Evolutionary conservation across 495 filamentous ascomycete genomes (phyloP), one percentile per base, ranked within the genome.

Genomic region (Aspergillus kassunensis): DNA sequence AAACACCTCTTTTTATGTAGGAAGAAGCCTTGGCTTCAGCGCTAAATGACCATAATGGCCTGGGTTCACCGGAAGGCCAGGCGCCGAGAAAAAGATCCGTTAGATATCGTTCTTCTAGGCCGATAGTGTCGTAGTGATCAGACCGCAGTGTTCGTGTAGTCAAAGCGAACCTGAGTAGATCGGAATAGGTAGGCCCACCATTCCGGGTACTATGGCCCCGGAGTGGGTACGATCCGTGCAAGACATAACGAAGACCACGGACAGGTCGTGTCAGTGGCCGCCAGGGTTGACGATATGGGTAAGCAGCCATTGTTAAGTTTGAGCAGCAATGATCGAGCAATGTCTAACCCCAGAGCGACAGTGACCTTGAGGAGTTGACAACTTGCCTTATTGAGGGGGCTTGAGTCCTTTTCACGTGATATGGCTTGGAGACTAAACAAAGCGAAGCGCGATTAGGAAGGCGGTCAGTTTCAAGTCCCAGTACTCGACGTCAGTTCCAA

Each of bases 111-210:
- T 57, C 55, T 16, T n/a, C n/a, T 55, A 24, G 0, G 35, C 30
- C 1, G 34, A 18, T 16, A 53, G 40, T 33, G n/a, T n/a, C n/a
- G n/a, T n/a, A n/a, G n/a, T n/a, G n/a, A n/a, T n/a, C n/a, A n/a
- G n/a, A n/a, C n/a, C n/a, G n/a, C n/a, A n/a, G n/a, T n/a, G n/a
- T n/a, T n/a, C n/a, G n/a, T n/a, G n/a, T 62, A 5, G 49, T 67
- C 18, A 75, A 35, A 13, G 58, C 56, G 37, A 62, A 68, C 37
- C 68, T 65, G 19, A 73, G 54, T 40, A 69, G 18, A 21, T 69
- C 56, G 15, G 66, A 64, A 13, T 66, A 60, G 11, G 63, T 55
- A 27, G 64, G 61, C 51, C 60, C 47, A 18, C 10, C 39, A 18
- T 46, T 49, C 6, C 6, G 10, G 10, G 50, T 53, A 29, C 39